These are phyloP conservation scores for Backusella macrospora DNA, from an alignment of 192 early-diverging fungal genomes.

Conservation along the genomic window DNA sequence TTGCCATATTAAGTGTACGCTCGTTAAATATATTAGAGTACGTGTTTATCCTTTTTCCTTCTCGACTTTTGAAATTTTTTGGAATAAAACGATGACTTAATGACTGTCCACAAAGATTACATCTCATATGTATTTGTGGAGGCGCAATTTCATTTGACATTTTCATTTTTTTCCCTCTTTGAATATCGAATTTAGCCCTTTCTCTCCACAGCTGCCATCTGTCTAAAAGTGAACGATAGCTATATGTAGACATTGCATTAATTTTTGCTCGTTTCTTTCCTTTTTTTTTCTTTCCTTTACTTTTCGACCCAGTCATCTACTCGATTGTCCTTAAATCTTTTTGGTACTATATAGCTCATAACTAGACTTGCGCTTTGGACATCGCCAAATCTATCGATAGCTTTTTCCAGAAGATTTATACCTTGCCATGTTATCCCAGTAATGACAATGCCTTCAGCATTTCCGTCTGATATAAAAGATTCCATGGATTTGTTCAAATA, in stretches of 20 bases:
- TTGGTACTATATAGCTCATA: conserved; percentile 62
- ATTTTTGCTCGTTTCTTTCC: too few relatives aligned
- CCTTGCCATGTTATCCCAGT: conserved; percentile 77
- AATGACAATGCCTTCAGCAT: conserved; percentile 80
- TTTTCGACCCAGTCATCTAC: conserved; percentile 73
- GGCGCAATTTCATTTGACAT: conserved; percentile 58
- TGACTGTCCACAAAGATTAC: conserved; percentile 81
- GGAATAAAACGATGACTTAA: conserved; percentile 56
- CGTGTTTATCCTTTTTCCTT: conserved; percentile 50
- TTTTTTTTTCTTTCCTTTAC: conserved; percentile 38
- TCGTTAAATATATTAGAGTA: conserved; percentile 28
- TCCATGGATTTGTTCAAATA: conserved; percentile 62
- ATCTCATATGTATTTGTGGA: conserved; percentile 84
- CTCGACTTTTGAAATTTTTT: conserved; percentile 46
- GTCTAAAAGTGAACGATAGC: conserved; percentile 87
- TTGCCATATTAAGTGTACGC: conserved; percentile 26
- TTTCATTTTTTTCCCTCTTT: conserved; percentile 63
- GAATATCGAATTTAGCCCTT: conserved; percentile 93
- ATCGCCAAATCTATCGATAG: conserved; percentile 86
- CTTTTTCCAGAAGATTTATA: conserved; percentile 74
- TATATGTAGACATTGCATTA: conserved; percentile 18
- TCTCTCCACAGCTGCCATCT: conserved; percentile 83
- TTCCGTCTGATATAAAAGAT: conserved; percentile 60
- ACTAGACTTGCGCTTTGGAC: conserved; percentile 86
- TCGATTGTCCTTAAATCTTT: conserved; percentile 58